phyloP scores from a whole-genome alignment of 495 filamentous ascomycete species.

The Lasiosphaeris hirsuta region DNA sequence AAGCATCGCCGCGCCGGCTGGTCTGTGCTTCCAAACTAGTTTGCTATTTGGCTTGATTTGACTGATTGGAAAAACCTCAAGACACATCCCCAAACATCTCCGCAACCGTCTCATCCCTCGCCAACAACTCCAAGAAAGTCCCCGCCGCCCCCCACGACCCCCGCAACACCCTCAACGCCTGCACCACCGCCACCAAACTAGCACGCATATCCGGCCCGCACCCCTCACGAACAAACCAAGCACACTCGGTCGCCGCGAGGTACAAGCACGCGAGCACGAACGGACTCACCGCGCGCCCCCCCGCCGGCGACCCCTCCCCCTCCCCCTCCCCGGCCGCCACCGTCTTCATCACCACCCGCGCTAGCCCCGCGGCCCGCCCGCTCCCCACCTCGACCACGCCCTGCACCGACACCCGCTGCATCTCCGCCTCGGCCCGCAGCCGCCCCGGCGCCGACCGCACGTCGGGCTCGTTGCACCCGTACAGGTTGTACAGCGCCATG shows the following conservation, averaged over 20 bases:
- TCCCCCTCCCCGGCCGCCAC: neutral
- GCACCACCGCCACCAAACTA: neutral
- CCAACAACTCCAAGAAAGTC: neutral
- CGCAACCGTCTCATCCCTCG: conserved; percentile 1
- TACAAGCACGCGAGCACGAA: neutral
- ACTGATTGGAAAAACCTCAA: too few relatives aligned
- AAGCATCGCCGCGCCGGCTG: too few relatives aligned
- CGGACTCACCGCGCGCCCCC: neutral
- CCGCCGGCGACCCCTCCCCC: neutral
- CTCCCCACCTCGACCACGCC: neutral
- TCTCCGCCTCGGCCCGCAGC: conserved; percentile 2
- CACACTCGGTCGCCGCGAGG: conserved; percentile 5
- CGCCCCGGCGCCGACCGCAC: neutral
- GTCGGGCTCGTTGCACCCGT: conserved; percentile 9
- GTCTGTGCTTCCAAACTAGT: too few relatives aligned
- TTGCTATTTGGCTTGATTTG: too few relatives aligned
- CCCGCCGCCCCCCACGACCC: neutral
- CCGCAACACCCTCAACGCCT: neutral
- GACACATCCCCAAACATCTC: neutral
- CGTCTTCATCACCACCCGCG: neutral
- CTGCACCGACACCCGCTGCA: conserved; percentile 6
- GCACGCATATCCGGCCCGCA: conserved; percentile 4
- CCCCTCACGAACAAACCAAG: conserved; percentile 7
- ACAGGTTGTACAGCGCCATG: conserved; percentile 3
- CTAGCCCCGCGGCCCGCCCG: neutral